phyloP scores from a whole-genome alignment of 106 monocot genomes.

The Alisma plantagoaquatica region DNA sequence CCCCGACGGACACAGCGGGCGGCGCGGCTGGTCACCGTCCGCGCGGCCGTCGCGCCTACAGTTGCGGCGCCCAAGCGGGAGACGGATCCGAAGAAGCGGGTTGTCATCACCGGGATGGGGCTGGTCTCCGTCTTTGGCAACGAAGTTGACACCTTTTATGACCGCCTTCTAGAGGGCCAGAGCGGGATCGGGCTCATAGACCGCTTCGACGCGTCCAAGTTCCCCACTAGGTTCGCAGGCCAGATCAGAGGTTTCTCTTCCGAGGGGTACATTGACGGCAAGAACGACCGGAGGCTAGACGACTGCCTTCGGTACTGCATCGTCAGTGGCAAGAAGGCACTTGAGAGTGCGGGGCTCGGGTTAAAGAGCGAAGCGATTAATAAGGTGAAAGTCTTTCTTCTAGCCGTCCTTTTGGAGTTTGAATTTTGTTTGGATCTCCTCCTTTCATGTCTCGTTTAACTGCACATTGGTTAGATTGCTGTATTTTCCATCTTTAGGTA shows the following conservation, averaged over 20 bases:
- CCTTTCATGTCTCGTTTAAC: too few relatives aligned
- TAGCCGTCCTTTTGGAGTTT: not conserved
- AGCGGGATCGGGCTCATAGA: conserved; percentile 85
- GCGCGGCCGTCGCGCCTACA: conserved; percentile 16
- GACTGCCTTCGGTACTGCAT: conserved; percentile 69
- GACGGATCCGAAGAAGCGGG: conserved; percentile 89
- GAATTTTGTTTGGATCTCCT: not conserved
- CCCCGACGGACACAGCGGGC: not conserved
- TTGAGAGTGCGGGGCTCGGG: conserved; percentile 52
- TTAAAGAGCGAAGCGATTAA: conserved; percentile 21
- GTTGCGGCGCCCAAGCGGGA: conserved; percentile 57
- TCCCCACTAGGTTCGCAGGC: conserved; percentile 84
- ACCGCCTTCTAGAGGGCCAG: conserved; percentile 64
- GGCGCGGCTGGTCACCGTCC: conserved; percentile 1
- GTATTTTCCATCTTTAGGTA: too few relatives aligned
- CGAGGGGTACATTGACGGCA: conserved; percentile 86
- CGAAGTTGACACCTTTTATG: conserved; percentile 81
- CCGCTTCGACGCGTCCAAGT: conserved; percentile 81
- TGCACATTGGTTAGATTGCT: too few relatives aligned
- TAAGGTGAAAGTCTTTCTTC: conserved; percentile 24
- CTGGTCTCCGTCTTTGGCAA: conserved; percentile 92
- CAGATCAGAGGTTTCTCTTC: conserved; percentile 79
- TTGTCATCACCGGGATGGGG: conserved; percentile 95
- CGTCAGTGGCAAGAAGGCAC: conserved; percentile 91
- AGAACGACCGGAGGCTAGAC: conserved; percentile 79